phyloP scores from a whole-genome alignment of 495 filamentous ascomycete species.

The Opeltia flavorubescens region DNA sequence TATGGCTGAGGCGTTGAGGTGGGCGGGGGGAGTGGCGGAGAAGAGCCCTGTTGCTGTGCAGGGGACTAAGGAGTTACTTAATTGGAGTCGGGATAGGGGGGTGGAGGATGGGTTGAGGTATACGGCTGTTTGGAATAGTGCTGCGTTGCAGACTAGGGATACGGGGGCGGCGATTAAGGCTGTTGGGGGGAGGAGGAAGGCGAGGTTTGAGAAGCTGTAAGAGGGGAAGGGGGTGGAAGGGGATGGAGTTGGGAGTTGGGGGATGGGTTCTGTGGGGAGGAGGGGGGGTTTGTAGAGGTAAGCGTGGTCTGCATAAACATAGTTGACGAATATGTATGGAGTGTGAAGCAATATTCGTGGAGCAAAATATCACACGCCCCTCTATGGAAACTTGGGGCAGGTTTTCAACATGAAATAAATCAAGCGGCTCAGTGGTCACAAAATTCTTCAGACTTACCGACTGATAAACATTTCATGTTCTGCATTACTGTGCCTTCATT shows the following conservation, averaged over 20 bases:
- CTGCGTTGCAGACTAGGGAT: conserved; percentile 70
- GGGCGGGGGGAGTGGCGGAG: conserved; percentile 51
- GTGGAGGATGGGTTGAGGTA: conserved; percentile 72
- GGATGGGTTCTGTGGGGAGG: not conserved
- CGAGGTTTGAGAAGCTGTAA: conserved; percentile 77
- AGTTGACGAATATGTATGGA: no score
- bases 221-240: not conserved
- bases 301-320: no score
- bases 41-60: conserved; percentile 90
- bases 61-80: conserved; percentile 86
- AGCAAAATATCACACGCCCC: no score
- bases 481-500: no score
- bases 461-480: no score
- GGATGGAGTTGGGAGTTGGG: not conserved
- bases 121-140: conserved; percentile 75
- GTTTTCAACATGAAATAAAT: no score
- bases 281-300: not conserved
- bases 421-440: no score
- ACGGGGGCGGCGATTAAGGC: conserved; percentile 50
- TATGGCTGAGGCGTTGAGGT: conserved; percentile 45
- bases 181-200: conserved; percentile 64
- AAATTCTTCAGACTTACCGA: no score
- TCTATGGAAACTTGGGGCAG: no score
- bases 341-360: no score
- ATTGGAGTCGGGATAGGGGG: conserved; percentile 66